A percentile compares a stretch with the other conserved stretches of the same genome.
Evolutionary conservation across 805 yeast species (phyloP).

Genomic region (Alloascoidea hylecoeti): DNA sequence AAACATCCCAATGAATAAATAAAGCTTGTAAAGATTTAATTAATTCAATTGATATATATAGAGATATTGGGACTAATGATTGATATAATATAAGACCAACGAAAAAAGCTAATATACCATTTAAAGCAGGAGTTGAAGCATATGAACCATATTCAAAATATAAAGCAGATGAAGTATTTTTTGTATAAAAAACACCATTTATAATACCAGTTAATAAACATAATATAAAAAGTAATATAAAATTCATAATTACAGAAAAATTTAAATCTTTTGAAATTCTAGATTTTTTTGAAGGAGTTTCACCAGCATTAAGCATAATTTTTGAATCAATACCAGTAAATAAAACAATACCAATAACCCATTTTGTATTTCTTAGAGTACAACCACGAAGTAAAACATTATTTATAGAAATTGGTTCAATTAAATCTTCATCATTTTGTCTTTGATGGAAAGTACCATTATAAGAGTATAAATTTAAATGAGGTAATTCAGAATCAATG

Average conservation of each 20-base stretch:
- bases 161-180: conserved; percentile 34
- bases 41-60: conserved; percentile 71
- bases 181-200: conserved; percentile 51
- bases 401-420: conserved; percentile 46
- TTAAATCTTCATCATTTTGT: conserved; percentile 20
- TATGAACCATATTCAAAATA: conserved; percentile 58
- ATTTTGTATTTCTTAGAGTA: conserved; percentile 64
- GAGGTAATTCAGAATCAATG: conserved; percentile 83
- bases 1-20: conserved; percentile 63
- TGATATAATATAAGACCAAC: conserved; percentile 68
- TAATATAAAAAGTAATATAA: conserved; percentile 43
- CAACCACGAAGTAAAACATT: conserved; percentile 66
- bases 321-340: conserved; percentile 74
- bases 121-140: conserved; percentile 43
- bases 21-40: conserved; percentile 73
- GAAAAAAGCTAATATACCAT: conserved; percentile 61
- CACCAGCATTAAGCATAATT: conserved; percentile 70
- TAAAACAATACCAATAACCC: conserved; percentile 67
- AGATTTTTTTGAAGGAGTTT: conserved; percentile 66
- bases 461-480: conserved; percentile 61
- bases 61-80: conserved; percentile 70
- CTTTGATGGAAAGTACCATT: conserved; percentile 43
- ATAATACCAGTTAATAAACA: conserved; percentile 61
- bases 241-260: conserved; percentile 54
- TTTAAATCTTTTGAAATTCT: conserved; percentile 64